Percentiles rank a stretch among this genome's conserved stretches.
Conservation (phyloP, 805 yeast species). For the Hemisphaericaspora nanyangensis region DNA sequence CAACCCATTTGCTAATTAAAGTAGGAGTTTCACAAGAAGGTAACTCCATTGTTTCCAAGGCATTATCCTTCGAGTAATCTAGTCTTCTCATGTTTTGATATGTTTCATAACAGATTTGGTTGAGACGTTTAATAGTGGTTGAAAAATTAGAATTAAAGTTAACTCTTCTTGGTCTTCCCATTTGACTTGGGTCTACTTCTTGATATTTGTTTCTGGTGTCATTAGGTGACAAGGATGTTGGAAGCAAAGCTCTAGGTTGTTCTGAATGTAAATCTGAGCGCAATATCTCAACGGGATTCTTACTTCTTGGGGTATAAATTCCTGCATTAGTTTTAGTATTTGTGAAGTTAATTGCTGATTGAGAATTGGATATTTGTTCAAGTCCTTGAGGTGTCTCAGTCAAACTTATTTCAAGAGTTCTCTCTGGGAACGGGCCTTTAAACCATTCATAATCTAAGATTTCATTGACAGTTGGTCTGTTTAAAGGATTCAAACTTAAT, state of each 20-base stretch:
- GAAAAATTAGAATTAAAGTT: constrained; percentile 37
- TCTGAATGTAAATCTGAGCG: constrained; percentile 68
- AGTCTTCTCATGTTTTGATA: constrained; percentile 39
- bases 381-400: constrained; percentile 58
- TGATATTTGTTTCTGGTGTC: constrained; percentile 84
- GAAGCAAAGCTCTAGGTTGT: constrained; percentile 66
- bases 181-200: constrained; percentile 48
- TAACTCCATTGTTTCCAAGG: constrained; percentile 31
- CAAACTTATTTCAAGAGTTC: constrained; percentile 59
- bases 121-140: constrained; percentile 35
- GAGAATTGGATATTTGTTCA: constrained; percentile 50
- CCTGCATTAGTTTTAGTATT: constrained; percentile 65
- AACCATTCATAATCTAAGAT: constrained; percentile 85
- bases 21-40: constrained; percentile 56
- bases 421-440: constrained; percentile 77
- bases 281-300: constrained; percentile 66
- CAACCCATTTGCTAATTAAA: constrained; percentile 94
- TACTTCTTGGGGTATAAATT: constrained; percentile 47
- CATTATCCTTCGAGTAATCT: constrained; percentile 30
- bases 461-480: constrained; percentile 77
- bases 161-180: constrained; percentile 34
- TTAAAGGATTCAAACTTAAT: constrained; percentile 70
- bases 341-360: constrained; percentile 65
- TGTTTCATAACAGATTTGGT: constrained; percentile 34
- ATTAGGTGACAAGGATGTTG: constrained; percentile 89